Conservation (phyloP, 2,329 filamentous ascomycete species). For the Stachybotrys chartarum region DNA sequence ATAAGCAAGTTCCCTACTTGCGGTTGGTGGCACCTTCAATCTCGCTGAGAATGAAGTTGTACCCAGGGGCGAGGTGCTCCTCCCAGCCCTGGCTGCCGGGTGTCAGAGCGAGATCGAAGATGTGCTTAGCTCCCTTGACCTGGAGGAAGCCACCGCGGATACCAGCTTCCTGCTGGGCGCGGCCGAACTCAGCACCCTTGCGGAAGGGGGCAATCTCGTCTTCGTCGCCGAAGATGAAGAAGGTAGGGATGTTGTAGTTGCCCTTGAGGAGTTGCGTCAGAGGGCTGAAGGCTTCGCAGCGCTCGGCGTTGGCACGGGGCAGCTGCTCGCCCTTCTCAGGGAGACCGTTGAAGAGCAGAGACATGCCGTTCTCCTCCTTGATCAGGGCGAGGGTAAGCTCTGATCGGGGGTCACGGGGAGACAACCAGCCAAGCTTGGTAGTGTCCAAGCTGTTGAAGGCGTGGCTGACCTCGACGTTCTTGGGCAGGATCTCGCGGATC, state of each 20-base stretch:
- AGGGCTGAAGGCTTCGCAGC: conserved; percentile 9
- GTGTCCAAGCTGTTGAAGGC: conserved; percentile 9
- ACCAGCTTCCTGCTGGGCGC: background rate
- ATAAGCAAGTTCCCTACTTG: too few species aligned
- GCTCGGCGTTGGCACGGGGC: conserved; percentile 3
- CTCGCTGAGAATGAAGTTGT: conserved; percentile 9
- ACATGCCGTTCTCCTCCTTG: conserved; percentile 12
- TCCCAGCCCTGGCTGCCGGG: conserved; percentile 10
- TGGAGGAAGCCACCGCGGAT: conserved; percentile 8
- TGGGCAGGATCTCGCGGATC: conserved; percentile 5
- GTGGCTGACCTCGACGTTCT: conserved; percentile 2
- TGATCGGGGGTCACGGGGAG: conserved; percentile 9
- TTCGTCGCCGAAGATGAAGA: conserved; percentile 10
- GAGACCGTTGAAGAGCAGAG: conserved; percentile 10
- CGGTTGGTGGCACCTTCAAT: conserved; percentile 1
- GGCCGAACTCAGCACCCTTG: conserved; percentile 7
- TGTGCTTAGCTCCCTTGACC: conserved; percentile 9
- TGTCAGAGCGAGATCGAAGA: conserved; percentile 9
- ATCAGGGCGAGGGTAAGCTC: conserved; percentile 11
- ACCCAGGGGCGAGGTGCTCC: conserved; percentile 7
- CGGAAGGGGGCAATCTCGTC: conserved; percentile 12
- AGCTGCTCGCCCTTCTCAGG: conserved; percentile 5
- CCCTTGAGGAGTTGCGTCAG: conserved; percentile 8
- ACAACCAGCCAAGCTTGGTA: conserved; percentile 10
- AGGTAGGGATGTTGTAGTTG: conserved; percentile 11